phyloP scores from a whole-genome alignment of 2,329 filamentous ascomycete genomes.

The Claviceps quebecensis region DNA sequence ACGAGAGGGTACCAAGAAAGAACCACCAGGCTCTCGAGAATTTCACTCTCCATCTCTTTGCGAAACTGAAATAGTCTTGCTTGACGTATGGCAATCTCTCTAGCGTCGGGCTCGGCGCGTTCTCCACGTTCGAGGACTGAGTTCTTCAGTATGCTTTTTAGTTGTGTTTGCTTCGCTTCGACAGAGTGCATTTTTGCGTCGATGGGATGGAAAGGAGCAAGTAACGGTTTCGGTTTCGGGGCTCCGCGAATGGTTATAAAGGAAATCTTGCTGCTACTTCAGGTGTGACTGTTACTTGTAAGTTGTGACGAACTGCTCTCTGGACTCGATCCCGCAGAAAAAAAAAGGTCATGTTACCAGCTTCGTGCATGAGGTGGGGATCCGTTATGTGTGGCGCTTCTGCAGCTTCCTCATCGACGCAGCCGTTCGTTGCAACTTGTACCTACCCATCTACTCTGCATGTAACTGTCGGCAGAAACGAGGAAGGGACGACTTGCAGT shows the following conservation, averaged over 20 bases:
- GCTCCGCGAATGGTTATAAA: too few species aligned
- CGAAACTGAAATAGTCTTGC: conserved; percentile 70
- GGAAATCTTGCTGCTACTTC: too few species aligned
- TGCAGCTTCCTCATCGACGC: too few species aligned
- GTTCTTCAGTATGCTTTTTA: conserved; percentile 50
- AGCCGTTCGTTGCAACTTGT: too few species aligned
- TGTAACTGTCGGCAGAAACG: too few species aligned
- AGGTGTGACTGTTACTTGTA: too few species aligned
- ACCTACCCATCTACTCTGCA: too few species aligned
- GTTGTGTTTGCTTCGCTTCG: conserved; percentile 18
- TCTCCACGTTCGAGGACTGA: conserved; percentile 11
- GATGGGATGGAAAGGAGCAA: too few species aligned
- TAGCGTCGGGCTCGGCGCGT: conserved; percentile 24
- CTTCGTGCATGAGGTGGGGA: too few species aligned
- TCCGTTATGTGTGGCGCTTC: too few species aligned
- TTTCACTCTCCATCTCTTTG: conserved; percentile 61
- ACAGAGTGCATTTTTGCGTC: conserved; percentile 10
- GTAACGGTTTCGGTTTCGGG: too few species aligned
- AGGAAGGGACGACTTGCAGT: too few species aligned
- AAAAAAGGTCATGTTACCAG: neutral
- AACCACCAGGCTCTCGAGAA: conserved; percentile 56
- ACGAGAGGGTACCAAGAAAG: conserved; percentile 47
- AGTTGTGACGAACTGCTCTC: neutral
- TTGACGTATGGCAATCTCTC: conserved; percentile 63
- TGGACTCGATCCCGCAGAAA: neutral